These are phyloP conservation scores for Hordeum marinum DNA, from an alignment of 176 grass and related monocot species.

Conservation along the genomic window DNA sequence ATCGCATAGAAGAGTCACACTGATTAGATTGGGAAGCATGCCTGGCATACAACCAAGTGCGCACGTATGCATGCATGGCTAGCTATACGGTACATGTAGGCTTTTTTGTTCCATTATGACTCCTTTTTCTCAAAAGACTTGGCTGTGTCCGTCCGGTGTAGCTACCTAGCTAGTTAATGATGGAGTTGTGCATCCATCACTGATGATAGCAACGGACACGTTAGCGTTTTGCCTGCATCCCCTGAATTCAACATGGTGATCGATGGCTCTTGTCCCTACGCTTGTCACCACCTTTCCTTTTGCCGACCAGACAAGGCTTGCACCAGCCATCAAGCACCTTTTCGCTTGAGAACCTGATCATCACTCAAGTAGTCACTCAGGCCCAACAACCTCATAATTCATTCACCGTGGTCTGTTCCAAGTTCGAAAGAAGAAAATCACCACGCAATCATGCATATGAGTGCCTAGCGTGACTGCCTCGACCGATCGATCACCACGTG, in stretches of 20 bases:
- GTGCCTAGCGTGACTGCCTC: background rate
- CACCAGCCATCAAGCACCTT: background rate
- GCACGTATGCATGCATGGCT: background rate
- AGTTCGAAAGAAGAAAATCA: background rate
- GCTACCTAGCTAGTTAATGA: background rate
- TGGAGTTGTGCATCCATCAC: background rate
- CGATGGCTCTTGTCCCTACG: background rate
- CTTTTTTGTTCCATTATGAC: background rate
- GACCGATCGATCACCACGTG: background rate
- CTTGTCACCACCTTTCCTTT: background rate
- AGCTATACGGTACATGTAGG: background rate
- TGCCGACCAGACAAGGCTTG: constrained; percentile 3
- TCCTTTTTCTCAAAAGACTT: background rate
- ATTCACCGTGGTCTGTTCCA: background rate
- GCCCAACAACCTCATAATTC: constrained; percentile 15
- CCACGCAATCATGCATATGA: constrained; percentile 18
- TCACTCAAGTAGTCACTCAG: background rate
- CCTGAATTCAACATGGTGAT: background rate
- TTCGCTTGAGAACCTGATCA: background rate
- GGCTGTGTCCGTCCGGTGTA: background rate
- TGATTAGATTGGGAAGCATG: background rate
- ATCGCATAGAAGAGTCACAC: background rate
- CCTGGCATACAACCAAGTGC: background rate
- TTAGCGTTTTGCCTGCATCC: background rate
- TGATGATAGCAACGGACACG: background rate